Conservation (phyloP, 306 rosid genomes). For the Trifolium pratense region DNA sequence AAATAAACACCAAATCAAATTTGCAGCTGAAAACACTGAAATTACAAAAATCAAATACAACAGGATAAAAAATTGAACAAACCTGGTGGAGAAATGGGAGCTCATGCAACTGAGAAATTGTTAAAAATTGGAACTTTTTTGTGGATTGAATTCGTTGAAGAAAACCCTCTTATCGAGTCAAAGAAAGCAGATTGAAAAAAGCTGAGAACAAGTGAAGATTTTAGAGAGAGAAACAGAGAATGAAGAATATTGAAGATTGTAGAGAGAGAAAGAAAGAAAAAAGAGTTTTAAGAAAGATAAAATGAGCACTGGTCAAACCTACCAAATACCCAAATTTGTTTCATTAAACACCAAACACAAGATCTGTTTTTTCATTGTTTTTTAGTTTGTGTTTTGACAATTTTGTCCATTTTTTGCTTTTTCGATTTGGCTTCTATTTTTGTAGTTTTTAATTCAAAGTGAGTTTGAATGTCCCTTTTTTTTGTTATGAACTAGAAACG, state of each 20-base stretch:
- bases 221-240: slow-evolving; percentile 39
- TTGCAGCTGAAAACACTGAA: slow-evolving; percentile 24
- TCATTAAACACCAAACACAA: slow-evolving; percentile 46
- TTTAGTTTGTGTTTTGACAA: not conserved
- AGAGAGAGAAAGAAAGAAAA: slow-evolving; percentile 41
- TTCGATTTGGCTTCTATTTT: slow-evolving; percentile 14
- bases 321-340: slow-evolving; percentile 54
- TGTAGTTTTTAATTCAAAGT: not conserved
- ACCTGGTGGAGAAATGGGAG: slow-evolving; percentile 49
- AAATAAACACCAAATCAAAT: slow-evolving; percentile 13
- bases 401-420: slow-evolving; percentile 30
- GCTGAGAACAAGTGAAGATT: slow-evolving; percentile 49
- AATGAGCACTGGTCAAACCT: slow-evolving; percentile 87
- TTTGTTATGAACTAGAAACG: not conserved
- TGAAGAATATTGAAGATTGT: slow-evolving; percentile 39
- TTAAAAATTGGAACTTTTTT: slow-evolving; percentile 40
- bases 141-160: slow-evolving; percentile 56
- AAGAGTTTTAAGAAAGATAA: slow-evolving; percentile 26
- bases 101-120: slow-evolving; percentile 57
- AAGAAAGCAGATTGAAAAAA: slow-evolving; percentile 76
- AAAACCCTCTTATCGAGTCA: slow-evolving; percentile 57
- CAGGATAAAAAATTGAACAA: slow-evolving; percentile 15
- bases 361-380: slow-evolving; percentile 29
- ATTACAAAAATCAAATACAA: slow-evolving; percentile 23
- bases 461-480: slow-evolving; percentile 8